Evolutionary conservation across 176 grass and related monocot genomes (phyloP).

Genomic region (Triticum urartu): DNA sequence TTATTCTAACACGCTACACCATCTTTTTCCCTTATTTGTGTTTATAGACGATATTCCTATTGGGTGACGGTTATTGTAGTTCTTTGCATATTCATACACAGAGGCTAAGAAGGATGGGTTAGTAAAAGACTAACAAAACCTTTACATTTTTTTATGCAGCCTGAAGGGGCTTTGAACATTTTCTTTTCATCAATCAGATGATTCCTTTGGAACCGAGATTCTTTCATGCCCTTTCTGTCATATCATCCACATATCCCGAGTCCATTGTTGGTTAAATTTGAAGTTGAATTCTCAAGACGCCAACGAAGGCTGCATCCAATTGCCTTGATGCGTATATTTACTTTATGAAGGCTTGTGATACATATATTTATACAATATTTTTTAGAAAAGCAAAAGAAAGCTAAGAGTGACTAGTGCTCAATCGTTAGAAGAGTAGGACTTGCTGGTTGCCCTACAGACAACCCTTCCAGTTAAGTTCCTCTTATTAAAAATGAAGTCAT

Average conservation of each 20-base stretch:
- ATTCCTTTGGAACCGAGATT: background rate
- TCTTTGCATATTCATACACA: background rate
- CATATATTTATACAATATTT: too few species aligned
- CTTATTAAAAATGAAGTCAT: background rate
- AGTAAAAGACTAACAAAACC: background rate
- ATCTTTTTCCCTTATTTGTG: too few species aligned
- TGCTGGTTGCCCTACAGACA: too few species aligned
- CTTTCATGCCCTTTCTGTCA: background rate
- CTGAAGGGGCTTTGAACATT: background rate
- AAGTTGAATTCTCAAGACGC: background rate
- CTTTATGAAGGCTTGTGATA: too few species aligned
- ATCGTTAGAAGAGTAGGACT: too few species aligned
- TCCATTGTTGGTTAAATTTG: background rate
- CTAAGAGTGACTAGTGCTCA: too few species aligned
- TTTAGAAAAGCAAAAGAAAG: too few species aligned
- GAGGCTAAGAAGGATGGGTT: background rate
- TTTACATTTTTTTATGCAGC: background rate
- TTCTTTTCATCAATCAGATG: background rate
- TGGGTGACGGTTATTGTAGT: background rate
- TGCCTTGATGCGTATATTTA: too few species aligned
- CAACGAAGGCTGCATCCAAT: too few species aligned
- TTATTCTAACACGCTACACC: too few species aligned
- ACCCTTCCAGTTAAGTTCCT: too few species aligned
- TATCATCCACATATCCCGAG: background rate
- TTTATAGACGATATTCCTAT: too few species aligned